Percentiles rank a stretch among this genome's conserved stretches.
These are phyloP conservation scores for Colletotrichum somersetense DNA, from an alignment of 2,329 filamentous ascomycete genomes.

Conservation along the genomic window DNA sequence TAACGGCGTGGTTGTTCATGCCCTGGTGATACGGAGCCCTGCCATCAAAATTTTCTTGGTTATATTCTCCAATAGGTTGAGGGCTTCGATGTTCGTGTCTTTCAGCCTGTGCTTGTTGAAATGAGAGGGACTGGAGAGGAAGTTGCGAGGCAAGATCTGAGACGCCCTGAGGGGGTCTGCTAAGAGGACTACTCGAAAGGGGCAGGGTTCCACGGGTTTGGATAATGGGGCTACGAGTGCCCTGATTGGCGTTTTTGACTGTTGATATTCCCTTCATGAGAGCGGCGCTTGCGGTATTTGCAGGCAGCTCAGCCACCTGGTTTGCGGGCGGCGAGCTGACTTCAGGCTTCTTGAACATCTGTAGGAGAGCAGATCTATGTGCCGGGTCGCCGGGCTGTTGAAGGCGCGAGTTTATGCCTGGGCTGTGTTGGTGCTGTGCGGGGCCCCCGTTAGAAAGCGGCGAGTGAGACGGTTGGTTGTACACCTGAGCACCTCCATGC, in stretches of 20 bases:
- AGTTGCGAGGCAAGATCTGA: constrained; percentile 14
- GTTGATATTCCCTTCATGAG: constrained; percentile 30
- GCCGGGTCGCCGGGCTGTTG: constrained; percentile 48
- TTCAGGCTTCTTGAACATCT: constrained; percentile 65
- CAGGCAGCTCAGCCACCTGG: constrained; percentile 35
- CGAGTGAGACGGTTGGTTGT: constrained; percentile 2
- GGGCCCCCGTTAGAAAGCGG: neutral
- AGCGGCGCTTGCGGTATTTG: constrained; percentile 30
- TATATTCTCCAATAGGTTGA: constrained; percentile 6
- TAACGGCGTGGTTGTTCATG: constrained; percentile 3
- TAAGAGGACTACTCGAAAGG: constrained; percentile 37
- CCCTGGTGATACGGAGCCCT: constrained; percentile 16
- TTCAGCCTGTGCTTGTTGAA: constrained; percentile 30
- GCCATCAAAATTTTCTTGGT: constrained; percentile 21
- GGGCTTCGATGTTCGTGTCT: constrained; percentile 12
- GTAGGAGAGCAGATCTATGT: constrained; percentile 64
- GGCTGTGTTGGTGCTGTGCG: constrained; percentile 7
- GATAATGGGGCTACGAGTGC: constrained; percentile 11
- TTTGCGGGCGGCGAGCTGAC: constrained; percentile 32
- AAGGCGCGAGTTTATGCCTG: constrained; percentile 34
- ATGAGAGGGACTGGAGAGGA: constrained; percentile 21
- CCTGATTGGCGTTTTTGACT: constrained; percentile 13
- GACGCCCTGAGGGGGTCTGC: constrained; percentile 32
- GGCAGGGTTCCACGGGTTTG: constrained; percentile 27
- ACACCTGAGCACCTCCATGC: constrained; percentile 7